Evolutionary conservation across 768 basidiomycete species (phyloP).

Genomic region (Coprinopsis marcescibilis): DNA sequence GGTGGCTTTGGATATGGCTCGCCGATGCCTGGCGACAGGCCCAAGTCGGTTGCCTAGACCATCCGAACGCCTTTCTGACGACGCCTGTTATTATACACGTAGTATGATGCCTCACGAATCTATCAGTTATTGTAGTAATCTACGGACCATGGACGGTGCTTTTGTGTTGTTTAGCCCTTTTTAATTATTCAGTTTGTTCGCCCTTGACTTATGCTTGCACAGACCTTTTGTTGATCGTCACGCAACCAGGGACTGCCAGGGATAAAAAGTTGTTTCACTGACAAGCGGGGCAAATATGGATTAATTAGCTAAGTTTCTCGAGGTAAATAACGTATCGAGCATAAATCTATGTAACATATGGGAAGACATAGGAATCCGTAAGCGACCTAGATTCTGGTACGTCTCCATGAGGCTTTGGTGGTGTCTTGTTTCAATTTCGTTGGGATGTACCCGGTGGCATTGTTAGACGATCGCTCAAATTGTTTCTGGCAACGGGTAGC

Average conservation of each 20-base stretch:
- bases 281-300: too few relatives aligned
- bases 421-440: neutral
- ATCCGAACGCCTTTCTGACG: neutral
- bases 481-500: neutral
- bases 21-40: slow-evolving; percentile 31
- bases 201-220: too few relatives aligned
- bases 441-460: slow-evolving; percentile 2
- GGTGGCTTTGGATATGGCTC: slow-evolving; percentile 24
- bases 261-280: too few relatives aligned
- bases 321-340: too few relatives aligned
- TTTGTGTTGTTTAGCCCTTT: neutral
- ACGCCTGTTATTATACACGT: neutral
- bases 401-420: neutral
- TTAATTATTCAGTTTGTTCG: too few relatives aligned
- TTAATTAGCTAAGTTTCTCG: too few relatives aligned
- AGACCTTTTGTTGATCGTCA: too few relatives aligned
- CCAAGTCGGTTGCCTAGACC: slow-evolving; percentile 27
- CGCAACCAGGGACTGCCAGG: too few relatives aligned
- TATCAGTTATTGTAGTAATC: slow-evolving; percentile 3
- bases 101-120: slow-evolving; percentile 2
- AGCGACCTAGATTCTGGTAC: too few relatives aligned
- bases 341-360: too few relatives aligned
- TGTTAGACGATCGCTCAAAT: neutral
- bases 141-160: neutral
- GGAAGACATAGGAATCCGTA: too few relatives aligned